Percentiles rank a stretch among this genome's conserved stretches.
phyloP scores from a whole-genome alignment of 2,329 filamentous ascomycete genomes.

The Aureobasidium pullulans region DNA sequence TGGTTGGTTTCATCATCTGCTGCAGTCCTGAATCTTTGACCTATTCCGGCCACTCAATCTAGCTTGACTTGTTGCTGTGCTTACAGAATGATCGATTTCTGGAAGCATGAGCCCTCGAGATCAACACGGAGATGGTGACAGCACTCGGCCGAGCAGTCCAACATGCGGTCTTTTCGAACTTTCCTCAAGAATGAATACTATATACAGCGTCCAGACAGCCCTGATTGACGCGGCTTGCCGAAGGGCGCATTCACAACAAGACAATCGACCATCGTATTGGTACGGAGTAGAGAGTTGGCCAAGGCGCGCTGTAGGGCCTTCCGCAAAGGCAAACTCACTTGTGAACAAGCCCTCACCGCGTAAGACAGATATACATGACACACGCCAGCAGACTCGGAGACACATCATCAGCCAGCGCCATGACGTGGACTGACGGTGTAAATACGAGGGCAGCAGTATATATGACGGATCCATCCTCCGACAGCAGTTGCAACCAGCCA shows the following conservation, averaged over 20 bases:
- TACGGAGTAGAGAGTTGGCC: no score
- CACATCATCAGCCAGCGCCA: not conserved
- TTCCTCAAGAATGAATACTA: not conserved
- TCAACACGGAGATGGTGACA: no score
- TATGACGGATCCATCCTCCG: no score
- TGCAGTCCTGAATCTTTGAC: not conserved
- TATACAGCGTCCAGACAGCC: not conserved
- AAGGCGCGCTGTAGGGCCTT: no score
- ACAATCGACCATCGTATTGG: no score
- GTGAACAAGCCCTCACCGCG: not conserved
- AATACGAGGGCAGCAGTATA: no score
- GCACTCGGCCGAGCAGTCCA: not conserved
- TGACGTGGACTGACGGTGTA: not conserved
- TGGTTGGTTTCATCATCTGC: not conserved
- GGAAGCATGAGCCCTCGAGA: not conserved
- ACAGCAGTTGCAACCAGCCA: no score
- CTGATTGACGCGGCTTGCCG: not conserved
- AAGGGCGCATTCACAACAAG: not conserved
- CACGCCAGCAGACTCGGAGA: not conserved
- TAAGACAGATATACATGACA: not conserved
- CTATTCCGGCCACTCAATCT: no score
- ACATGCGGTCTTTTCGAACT: not conserved
- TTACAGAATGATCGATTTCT: not conserved
- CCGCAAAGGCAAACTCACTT: no score
- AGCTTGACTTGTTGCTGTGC: no score